Conservation (phyloP, 2,329 filamentous ascomycete genomes). For the Blastomyces percursus region DNA sequence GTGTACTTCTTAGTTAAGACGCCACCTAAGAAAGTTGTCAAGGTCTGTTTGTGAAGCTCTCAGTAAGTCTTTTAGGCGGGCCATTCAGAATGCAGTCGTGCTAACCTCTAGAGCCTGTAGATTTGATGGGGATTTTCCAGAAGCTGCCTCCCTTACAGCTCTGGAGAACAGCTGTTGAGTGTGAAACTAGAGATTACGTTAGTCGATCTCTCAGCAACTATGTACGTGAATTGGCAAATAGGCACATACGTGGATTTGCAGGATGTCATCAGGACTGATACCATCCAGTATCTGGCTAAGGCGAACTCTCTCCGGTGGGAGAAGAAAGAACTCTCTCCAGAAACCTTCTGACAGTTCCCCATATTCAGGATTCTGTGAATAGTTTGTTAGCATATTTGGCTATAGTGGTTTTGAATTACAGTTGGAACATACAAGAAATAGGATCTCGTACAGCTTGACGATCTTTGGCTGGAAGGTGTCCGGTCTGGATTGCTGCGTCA, state of each 20-base stretch:
- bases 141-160: constrained; percentile 59
- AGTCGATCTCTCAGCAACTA: constrained; percentile 1
- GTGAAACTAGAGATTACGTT: constrained; percentile 40
- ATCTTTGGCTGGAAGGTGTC: constrained; percentile 92
- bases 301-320: constrained; percentile 63
- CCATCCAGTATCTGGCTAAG: constrained; percentile 58
- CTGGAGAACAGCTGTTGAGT: constrained; percentile 68
- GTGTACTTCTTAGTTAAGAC: constrained; percentile 83
- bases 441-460: constrained; percentile 71
- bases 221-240: background rate
- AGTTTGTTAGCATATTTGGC: constrained; percentile 12
- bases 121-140: constrained; percentile 50
- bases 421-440: constrained; percentile 50
- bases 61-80: constrained; percentile 24
- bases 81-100: background rate
- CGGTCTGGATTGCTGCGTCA: constrained; percentile 84
- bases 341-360: constrained; percentile 74
- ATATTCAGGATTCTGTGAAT: constrained; percentile 51
- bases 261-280: constrained; percentile 62
- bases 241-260: constrained; percentile 55
- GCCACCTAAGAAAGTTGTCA: constrained; percentile 75
- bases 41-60: constrained; percentile 49
- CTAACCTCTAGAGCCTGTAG: constrained; percentile 72
- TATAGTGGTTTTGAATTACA: background rate
- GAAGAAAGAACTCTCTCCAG: constrained; percentile 91